Base-by-base conservation (phyloP, 768 basidiomycete species). In the Mycena kentingensis region DNA sequence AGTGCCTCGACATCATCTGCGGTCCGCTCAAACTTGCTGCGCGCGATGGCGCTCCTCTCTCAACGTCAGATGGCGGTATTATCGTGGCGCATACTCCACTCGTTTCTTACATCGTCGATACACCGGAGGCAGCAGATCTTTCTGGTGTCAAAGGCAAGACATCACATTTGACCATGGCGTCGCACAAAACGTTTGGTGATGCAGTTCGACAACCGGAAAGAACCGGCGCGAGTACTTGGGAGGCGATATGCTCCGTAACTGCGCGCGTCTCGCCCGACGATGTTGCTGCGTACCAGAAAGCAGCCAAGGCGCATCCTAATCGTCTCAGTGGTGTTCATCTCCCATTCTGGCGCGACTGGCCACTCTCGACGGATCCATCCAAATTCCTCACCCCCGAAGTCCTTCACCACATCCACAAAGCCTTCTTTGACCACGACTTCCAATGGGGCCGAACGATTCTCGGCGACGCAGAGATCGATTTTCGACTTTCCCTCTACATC, bases 401-500 rank as follows among this genome's bases (percentile, higher is more conserved):
- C 3, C 59, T 70, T 1, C 69, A 70, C 35, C 59, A 63, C 15
- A 63, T 64, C 57, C 62, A 64, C 18, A 70, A 65, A 11, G 48
- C 59, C 4, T 67, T 49, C 27, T n/a, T n/a, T n/a, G n/a, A n/a
- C n/a, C n/a, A n/a, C n/a, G n/a, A n/a, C n/a, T n/a, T n/a, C n/a
- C n/a, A n/a, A n/a, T n/a, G n/a, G n/a, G n/a, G n/a, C n/a, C n/a
- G n/a, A n/a, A n/a, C n/a, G n/a, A n/a, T n/a, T n/a, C n/a, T n/a
- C n/a, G n/a, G n/a, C n/a, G n/a, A n/a, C n/a, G n/a, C n/a, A n/a
- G n/a, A n/a, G n/a, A n/a, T n/a, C n/a, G n/a, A n/a, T n/a, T n/a
- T n/a, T n/a, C n/a, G n/a, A n/a, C n/a, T 37, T 67, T 63, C 0
- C 42, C 73, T 18, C 61, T 77, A 7, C 74, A 75, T 22, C 63